Base-by-base conservation (phyloP, 306 rosid genomes). In the Lathyrus sativus region DNA sequence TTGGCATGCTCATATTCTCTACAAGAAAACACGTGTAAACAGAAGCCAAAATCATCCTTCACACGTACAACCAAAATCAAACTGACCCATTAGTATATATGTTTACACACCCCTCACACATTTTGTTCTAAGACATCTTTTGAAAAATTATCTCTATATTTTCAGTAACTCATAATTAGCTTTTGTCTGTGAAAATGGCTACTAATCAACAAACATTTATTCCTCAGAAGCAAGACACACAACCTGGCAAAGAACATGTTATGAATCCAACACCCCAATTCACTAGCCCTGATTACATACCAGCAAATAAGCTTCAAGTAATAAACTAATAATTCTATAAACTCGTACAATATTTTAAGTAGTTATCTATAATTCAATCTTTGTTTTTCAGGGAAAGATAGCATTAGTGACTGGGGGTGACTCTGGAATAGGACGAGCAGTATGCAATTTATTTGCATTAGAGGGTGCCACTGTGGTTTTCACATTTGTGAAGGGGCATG, bases 401-500 rank as follows among this genome's bases (percentile, higher is more conserved):
- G 92, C 95, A 5, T 19, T 89, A n/a, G 83, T 92, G 55, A 86
- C 92, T 0, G 96, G 96, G 0, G 98, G 95, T 1, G 95, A 92
- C 81, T 89, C 96, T 0, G 91, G 98, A 60, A 89, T 92, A 4
- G 96, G 98, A 1, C 65, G 95, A 22, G 82, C 96, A 0, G 91
- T 92, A 13, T 84, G 91, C 72, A 81, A 87, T 65, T 77, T 74
- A 67, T 89, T 87, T 62, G 83, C 95, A 9, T 62, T 78, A 9
- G 96, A 89, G 53, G 98, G 96, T 41, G 98, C 96, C 0, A 87
- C 89, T 2, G 89, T 92, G 71, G 84, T 81, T 13, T 87, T 92
- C 85, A 87, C 95, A 0, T 89, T 72, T 51, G 95, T 92, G 67
- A 89, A 89, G 79, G 81, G 54, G 1, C 81, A 76, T 0, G 98